Evolutionary conservation across 1,139 yeast species (phyloP).

Genomic region (Geotrichum carabidarum): DNA sequence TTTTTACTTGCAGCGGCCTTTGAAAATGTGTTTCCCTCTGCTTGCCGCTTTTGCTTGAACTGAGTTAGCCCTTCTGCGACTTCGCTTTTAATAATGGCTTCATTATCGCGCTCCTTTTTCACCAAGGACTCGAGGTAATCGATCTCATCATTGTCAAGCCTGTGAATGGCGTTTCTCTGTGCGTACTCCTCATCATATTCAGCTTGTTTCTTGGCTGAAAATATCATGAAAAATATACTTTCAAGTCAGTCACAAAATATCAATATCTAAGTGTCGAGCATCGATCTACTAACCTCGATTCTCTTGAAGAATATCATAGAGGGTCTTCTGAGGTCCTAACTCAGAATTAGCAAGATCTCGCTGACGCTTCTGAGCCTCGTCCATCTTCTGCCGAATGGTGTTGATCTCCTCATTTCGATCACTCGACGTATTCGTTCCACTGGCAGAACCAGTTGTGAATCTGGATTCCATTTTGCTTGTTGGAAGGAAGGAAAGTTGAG

Average conservation of each 20-base stretch:
- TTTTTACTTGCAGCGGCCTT: slow-evolving; percentile 3
- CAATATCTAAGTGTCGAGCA: not conserved
- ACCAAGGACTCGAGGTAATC: slow-evolving; percentile 25
- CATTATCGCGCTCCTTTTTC: slow-evolving; percentile 21
- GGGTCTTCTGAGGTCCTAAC: slow-evolving; percentile 18
- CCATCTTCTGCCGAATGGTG: slow-evolving; percentile 3
- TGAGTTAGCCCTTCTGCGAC: slow-evolving; percentile 19
- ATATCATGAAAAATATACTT: not conserved
- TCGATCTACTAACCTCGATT: slow-evolving; percentile 21
- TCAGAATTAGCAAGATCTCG: slow-evolving; percentile 3
- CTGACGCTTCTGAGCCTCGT: slow-evolving; percentile 8
- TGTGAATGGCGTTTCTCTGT: slow-evolving; percentile 24
- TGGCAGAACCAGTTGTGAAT: not conserved
- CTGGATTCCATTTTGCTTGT: slow-evolving; percentile 1
- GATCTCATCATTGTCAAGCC: slow-evolving; percentile 29
- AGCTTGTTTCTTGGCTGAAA: slow-evolving; percentile 24
- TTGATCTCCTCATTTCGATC: slow-evolving; percentile 4
- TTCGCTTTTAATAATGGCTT: slow-evolving; percentile 18
- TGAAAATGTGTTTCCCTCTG: not conserved
- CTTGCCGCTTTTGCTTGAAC: slow-evolving; percentile 19
- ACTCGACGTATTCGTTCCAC: not conserved
- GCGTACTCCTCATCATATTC: slow-evolving; percentile 25
- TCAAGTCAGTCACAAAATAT: not conserved
- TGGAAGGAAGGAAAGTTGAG: not conserved
- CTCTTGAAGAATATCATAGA: slow-evolving; percentile 26